These are phyloP conservation scores for Rhizopus delemar DNA, from an alignment of 371 early-diverging fungal genomes.

Conservation along the genomic window DNA sequence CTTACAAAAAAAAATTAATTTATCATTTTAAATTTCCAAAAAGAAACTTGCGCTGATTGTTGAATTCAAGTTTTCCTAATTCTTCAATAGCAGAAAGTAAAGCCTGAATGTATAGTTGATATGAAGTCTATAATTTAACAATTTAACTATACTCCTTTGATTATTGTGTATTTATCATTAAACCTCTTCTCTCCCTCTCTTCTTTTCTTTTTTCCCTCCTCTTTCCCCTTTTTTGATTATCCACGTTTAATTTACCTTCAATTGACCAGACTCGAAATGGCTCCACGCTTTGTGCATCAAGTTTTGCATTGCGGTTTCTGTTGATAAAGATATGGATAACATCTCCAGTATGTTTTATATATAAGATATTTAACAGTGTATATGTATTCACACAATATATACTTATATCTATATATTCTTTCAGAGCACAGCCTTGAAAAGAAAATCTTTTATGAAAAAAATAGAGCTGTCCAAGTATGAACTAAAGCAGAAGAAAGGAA, in stretches of 20 bases:
- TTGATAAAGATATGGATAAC: conserved; percentile 12
- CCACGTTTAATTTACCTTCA: conserved; percentile 19
- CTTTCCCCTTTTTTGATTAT: background rate
- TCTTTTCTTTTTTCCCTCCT: background rate
- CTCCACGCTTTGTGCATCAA: conserved; percentile 21
- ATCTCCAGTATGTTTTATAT: background rate
- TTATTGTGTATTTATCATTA: background rate
- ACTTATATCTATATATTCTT: conserved; percentile 3
- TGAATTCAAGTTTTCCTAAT: conserved; percentile 38
- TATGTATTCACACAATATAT: background rate
- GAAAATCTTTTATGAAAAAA: background rate
- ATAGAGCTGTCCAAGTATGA: background rate
- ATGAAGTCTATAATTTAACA: conserved; percentile 29
- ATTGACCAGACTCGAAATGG: conserved; percentile 15
- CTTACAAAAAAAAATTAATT: background rate
- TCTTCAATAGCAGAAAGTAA: conserved; percentile 33
- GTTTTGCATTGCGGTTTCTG: conserved; percentile 19
- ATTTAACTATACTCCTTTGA: too few species aligned
- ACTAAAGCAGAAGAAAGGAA: conserved; percentile 2
- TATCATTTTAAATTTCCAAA: background rate
- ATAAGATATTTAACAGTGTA: background rate
- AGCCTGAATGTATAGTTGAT: conserved; percentile 41
- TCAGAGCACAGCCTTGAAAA: conserved; percentile 2
- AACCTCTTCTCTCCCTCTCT: background rate
- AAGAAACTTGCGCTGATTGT: conserved; percentile 38